Evolutionary conservation across 305 asterid genomes (phyloP).

Genomic region (Fraxinus sp.): DNA sequence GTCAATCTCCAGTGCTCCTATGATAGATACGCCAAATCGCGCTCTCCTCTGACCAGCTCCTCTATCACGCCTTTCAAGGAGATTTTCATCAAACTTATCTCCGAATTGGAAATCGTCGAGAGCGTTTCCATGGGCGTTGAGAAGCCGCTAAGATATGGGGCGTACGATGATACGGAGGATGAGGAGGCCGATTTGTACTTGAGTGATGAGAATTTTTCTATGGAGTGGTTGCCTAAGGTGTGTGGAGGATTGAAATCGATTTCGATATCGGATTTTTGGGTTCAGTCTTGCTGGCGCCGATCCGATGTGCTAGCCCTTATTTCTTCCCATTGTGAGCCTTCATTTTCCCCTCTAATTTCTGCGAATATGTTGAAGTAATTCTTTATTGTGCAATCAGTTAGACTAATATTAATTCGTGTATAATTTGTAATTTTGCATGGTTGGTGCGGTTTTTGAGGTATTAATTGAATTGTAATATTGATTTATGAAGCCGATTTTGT

Average conservation of each 20-base stretch:
- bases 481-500: neutral
- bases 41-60: constrained; percentile 45
- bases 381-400: neutral
- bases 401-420: neutral
- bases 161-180: constrained; percentile 58
- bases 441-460: neutral
- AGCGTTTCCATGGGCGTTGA: constrained; percentile 57
- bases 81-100: constrained; percentile 40
- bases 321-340: constrained; percentile 57
- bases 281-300: constrained; percentile 74
- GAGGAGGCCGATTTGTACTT: constrained; percentile 63
- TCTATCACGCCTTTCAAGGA: constrained; percentile 60
- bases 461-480: neutral
- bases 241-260: constrained; percentile 42
- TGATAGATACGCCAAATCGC: constrained; percentile 60
- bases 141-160: constrained; percentile 46
- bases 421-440: neutral
- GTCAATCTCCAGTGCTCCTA: constrained; percentile 56
- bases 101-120: constrained; percentile 42
- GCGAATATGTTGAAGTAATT: neutral
- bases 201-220: constrained; percentile 42
- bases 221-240: constrained; percentile 52
- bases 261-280: constrained; percentile 69
- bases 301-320: constrained; percentile 48
- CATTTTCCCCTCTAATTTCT: constrained; percentile 1